These are phyloP conservation scores for Amanita pseudoporphyria DNA, from an alignment of 768 basidiomycete species.

Conservation along the genomic window DNA sequence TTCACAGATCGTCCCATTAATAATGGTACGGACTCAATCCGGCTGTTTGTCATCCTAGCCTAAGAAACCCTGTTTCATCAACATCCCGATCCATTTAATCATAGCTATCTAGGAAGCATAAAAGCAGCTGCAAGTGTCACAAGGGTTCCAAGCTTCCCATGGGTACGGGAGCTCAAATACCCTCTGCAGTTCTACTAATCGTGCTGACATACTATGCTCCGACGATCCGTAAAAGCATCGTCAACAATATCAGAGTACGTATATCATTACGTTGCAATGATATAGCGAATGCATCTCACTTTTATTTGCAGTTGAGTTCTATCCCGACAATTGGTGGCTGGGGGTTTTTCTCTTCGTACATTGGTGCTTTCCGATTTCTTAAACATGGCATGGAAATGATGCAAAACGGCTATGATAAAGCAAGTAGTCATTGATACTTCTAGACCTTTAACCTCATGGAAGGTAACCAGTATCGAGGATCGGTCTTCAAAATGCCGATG, in stretches of 20 bases:
- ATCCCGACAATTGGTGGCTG: slow-evolving; percentile 2
- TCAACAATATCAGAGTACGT: background rate
- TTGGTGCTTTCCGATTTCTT: slow-evolving; percentile 13
- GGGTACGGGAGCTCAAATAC: background rate
- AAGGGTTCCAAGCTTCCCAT: too few species aligned
- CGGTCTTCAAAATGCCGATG: slow-evolving; percentile 32
- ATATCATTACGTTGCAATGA: background rate
- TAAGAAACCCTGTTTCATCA: too few species aligned
- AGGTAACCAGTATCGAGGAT: slow-evolving; percentile 15
- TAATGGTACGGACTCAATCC: too few species aligned
- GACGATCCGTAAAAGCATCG: background rate
- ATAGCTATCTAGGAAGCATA: background rate
- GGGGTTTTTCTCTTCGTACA: background rate
- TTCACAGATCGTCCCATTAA: too few species aligned
- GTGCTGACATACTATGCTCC: background rate
- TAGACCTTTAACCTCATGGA: background rate
- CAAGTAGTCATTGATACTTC: slow-evolving; percentile 1
- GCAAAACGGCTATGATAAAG: slow-evolving; percentile 25
- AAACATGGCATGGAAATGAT: slow-evolving; percentile 16
- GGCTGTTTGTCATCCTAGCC: too few species aligned
- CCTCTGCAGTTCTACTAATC: background rate
- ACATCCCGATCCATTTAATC: too few species aligned
- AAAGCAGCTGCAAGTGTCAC: background rate
- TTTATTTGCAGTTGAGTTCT: background rate
- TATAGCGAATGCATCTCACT: background rate